Evolutionary conservation across 129 eudicot species (phyloP), one percentile per base, ranked within the genome.

Genomic region (Deinandra increscens): DNA sequence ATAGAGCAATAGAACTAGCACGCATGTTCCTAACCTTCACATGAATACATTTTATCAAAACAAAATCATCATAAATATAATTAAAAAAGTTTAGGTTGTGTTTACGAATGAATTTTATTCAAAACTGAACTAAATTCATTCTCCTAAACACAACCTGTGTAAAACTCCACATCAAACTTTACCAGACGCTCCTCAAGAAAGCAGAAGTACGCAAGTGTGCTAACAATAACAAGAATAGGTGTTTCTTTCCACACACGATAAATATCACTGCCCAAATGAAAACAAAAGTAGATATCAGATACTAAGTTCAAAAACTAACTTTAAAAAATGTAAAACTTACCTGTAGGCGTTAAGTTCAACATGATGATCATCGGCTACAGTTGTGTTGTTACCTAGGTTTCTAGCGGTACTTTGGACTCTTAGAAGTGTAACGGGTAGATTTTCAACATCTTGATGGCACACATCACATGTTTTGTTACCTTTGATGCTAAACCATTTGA

Each of bases 171-270:
- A 69, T 7, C 31, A 61, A 50, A 39, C 31, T 61, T 77, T 82
- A 93, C 99, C 97, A 93, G 79, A 69, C 89, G 90, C 66, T 93
- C 95, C 88, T 89, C 99, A 79, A 93, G 79, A 69, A 89, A 93
- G 83, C 96, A 87, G 65, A 93, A 93, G 84, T 93, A 93, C 49
- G 97, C 95, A 23, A 93, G 89, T 84, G 84, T 83, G 85, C 97
- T 93, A 86, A 93, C 92, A 71, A 93, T 76, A 68, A 89, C 87
- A 73, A 93, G 99, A 69, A 93, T 74, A 9, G 97, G 99, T 41
- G 84, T 84, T 80, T 93, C 99, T 80, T 89, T 84, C 95, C 98
- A 93, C 71, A 89, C 87, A 84, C 95, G 82, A 85, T 70, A 76
- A 49, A 81, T 70, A 9, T 70, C 76, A 77, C 81, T 77, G 76